Evolutionary conservation across 306 rosid species (phyloP).

Genomic region (Leucaena leucocephala): DNA sequence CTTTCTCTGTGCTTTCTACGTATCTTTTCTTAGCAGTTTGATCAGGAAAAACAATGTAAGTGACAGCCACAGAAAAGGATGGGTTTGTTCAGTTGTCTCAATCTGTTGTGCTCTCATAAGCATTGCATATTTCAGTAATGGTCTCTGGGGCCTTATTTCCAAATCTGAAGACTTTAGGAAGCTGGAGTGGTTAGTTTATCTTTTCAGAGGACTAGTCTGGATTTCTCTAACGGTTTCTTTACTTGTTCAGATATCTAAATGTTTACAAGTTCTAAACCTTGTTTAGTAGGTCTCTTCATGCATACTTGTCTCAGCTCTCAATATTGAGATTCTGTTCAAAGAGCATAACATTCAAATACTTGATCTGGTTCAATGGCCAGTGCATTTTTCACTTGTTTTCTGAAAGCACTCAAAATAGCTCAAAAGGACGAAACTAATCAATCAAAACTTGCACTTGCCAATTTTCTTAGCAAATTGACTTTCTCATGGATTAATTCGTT

Average conservation of each 20-base stretch:
- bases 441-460: slow-evolving; percentile 37
- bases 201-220: slow-evolving; percentile 59
- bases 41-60: slow-evolving; percentile 33
- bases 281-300: slow-evolving; percentile 63
- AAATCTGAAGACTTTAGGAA: slow-evolving; percentile 20
- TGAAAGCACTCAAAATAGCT: slow-evolving; percentile 33
- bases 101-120: slow-evolving; percentile 52
- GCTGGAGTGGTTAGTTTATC: slow-evolving; percentile 37
- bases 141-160: slow-evolving; percentile 47
- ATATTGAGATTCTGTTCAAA: slow-evolving; percentile 45
- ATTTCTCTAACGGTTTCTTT: slow-evolving; percentile 53
- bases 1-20: slow-evolving; percentile 45
- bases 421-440: slow-evolving; percentile 30
- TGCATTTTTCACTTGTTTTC: slow-evolving; percentile 47
- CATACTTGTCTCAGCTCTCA: slow-evolving; percentile 47
- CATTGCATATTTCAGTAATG: slow-evolving; percentile 45
- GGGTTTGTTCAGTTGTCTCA: slow-evolving; percentile 42
- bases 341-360: slow-evolving; percentile 36
- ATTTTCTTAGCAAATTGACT: slow-evolving; percentile 52
- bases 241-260: slow-evolving; percentile 48
- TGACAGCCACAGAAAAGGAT: slow-evolving; percentile 33
- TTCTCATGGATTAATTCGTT: slow-evolving; percentile 76
- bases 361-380: slow-evolving; percentile 49
- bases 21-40: slow-evolving; percentile 30
- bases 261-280: slow-evolving; percentile 42